phyloP scores from a whole-genome alignment of 23 red algal species.

The Gracilaria domingensis region DNA sequence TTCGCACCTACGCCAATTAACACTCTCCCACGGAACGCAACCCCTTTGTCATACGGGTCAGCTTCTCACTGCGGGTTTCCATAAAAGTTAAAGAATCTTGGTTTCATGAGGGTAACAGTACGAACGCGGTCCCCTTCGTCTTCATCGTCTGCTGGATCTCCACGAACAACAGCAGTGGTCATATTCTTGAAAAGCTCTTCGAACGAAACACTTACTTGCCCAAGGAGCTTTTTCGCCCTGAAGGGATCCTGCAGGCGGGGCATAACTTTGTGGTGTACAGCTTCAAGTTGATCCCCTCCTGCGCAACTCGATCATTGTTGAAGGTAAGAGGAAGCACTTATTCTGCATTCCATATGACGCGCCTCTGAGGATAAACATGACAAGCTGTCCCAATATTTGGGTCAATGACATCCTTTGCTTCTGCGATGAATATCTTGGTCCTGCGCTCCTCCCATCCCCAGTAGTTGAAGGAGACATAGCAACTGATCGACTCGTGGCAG shows the following conservation, averaged over 20 bases:
- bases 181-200: conserved; percentile 75
- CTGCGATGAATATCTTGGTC: conserved; percentile 57
- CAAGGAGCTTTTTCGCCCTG: conserved; percentile 62
- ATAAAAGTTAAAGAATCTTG: conserved; percentile 93
- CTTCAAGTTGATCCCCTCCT: conserved; percentile 78
- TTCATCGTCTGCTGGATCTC: conserved; percentile 77
- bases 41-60: conserved; percentile 76
- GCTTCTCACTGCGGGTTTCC: conserved; percentile 64
- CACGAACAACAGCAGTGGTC: conserved; percentile 68
- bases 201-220: conserved; percentile 61
- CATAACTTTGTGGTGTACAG: conserved; percentile 71
- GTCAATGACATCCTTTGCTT: conserved; percentile 70
- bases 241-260: conserved; percentile 56
- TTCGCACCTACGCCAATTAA: conserved; percentile 83
- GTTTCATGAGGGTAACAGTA: conserved; percentile 72
- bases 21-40: conserved; percentile 80
- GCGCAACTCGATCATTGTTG: conserved; percentile 69
- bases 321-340: conserved; percentile 75
- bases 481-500: conserved; percentile 72
- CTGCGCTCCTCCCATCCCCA: conserved; percentile 46
- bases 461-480: conserved; percentile 73
- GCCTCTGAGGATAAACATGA: conserved; percentile 54
- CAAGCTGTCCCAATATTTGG: conserved; percentile 65
- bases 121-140: conserved; percentile 69
- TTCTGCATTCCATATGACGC: conserved; percentile 77